phyloP scores from a whole-genome alignment of 2,329 filamentous ascomycete species.

The Colletotrichum cordylinicola region DNA sequence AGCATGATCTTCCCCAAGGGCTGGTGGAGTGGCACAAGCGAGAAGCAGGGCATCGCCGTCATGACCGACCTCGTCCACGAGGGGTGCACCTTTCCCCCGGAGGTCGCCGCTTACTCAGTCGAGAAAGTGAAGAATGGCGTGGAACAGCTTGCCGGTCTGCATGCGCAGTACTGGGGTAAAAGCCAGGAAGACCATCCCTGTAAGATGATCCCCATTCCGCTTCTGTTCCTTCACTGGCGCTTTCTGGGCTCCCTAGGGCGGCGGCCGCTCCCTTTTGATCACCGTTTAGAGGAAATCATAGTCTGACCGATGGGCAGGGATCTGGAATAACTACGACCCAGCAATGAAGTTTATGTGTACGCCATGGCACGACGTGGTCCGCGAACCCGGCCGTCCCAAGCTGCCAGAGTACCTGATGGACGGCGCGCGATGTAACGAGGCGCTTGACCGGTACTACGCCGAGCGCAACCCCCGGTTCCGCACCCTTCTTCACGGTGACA shows the following conservation, averaged over 20 bases:
- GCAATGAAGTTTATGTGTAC: constrained; percentile 37
- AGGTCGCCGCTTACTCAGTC: constrained; percentile 33
- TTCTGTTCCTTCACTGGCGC: background rate
- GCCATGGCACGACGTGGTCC: constrained; percentile 27
- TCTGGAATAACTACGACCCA: constrained; percentile 41
- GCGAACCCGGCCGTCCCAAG: constrained; percentile 31
- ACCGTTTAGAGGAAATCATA: background rate
- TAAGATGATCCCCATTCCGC: background rate
- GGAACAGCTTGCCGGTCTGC: constrained; percentile 44
- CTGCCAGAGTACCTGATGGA: constrained; percentile 43
- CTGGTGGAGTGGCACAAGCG: constrained; percentile 40
- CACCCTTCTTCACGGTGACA: constrained; percentile 44
- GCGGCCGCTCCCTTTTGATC: background rate
- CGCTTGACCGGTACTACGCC: constrained; percentile 40
- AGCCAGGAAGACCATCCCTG: constrained; percentile 32
- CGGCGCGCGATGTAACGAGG: constrained; percentile 36
- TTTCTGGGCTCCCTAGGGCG: background rate
- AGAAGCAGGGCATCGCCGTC: constrained; percentile 41
- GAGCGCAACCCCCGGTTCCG: constrained; percentile 42
- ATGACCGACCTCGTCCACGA: constrained; percentile 40
- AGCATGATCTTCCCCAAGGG: constrained; percentile 34
- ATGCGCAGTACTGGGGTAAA: constrained; percentile 42
- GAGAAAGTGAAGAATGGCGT: constrained; percentile 38
- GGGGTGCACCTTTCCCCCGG: constrained; percentile 36
- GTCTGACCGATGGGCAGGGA: background rate